Evolutionary conservation across 345 rosid genomes (phyloP).

Genomic region (Gossypium raimondii): DNA sequence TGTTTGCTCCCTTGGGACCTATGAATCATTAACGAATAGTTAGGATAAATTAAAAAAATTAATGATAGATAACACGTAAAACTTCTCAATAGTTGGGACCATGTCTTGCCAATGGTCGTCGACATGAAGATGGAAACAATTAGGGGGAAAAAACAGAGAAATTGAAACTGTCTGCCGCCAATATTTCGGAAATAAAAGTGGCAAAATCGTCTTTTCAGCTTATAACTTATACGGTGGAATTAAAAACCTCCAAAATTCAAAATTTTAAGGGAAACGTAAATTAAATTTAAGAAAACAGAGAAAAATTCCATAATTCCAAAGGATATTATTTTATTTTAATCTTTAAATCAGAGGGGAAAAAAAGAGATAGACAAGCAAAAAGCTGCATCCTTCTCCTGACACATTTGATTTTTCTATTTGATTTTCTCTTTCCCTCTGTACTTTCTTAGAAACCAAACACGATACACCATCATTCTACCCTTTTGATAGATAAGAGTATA

Average conservation of each 20-base stretch:
- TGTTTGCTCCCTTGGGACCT: no score
- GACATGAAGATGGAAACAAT: no score
- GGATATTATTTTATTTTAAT: no score
- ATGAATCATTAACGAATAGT: no score
- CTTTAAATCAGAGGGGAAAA: not conserved
- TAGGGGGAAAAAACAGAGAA: no score
- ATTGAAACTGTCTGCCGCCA: not conserved
- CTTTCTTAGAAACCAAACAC: slow-evolving; percentile 41
- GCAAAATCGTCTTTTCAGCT: slow-evolving; percentile 23
- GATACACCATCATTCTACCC: slow-evolving; percentile 8
- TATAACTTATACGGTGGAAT: slow-evolving; percentile 21
- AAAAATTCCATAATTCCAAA: not conserved
- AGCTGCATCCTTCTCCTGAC: slow-evolving; percentile 47
- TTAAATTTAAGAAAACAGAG: not conserved
- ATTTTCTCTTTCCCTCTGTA: slow-evolving; percentile 19
- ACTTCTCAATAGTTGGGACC: no score
- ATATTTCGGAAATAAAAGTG: slow-evolving; percentile 14
- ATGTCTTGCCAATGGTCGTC: no score
- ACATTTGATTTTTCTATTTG: slow-evolving; percentile 26
- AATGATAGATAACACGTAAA: no score
- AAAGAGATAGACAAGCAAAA: slow-evolving; percentile 19
- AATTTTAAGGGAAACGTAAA: slow-evolving; percentile 20
- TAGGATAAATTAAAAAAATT: no score
- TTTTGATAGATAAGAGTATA: slow-evolving; percentile 8
- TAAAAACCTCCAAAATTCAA: slow-evolving; percentile 40